phyloP scores from a whole-genome alignment of 2,329 filamentous ascomycete species.

The Acrocalymma vagum region DNA sequence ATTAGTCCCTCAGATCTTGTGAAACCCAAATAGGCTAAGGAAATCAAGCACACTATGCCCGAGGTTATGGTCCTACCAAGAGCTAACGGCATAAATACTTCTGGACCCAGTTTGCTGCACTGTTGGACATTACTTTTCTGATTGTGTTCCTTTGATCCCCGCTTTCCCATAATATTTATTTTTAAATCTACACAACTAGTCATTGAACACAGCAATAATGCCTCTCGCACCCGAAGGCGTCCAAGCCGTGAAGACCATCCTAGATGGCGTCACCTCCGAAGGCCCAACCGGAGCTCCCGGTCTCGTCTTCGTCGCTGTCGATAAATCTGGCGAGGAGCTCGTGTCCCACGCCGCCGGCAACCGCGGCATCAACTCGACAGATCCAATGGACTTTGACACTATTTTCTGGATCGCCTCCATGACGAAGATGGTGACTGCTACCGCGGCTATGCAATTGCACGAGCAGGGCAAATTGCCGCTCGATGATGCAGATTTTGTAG shows the following conservation, averaged over 20 bases:
- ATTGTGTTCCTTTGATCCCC: too few species aligned
- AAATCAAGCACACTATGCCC: too few species aligned
- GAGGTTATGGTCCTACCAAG: too few species aligned
- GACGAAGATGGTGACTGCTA: constrained; percentile 50
- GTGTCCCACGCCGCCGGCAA: constrained; percentile 54
- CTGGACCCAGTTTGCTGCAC: too few species aligned
- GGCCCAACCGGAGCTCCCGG: constrained; percentile 48
- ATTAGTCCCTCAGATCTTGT: too few species aligned
- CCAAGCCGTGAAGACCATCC: constrained; percentile 45
- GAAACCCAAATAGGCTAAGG: too few species aligned
- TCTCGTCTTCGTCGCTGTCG: constrained; percentile 55
- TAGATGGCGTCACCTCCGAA: constrained; percentile 40
- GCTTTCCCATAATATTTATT: too few species aligned
- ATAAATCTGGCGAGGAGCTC: constrained; percentile 54
- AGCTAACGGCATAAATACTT: too few species aligned
- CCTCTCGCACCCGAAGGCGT: constrained; percentile 37
- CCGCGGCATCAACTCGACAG: constrained; percentile 46
- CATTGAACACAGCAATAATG: constrained; percentile 30
- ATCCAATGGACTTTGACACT: constrained; percentile 67
- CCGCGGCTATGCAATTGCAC: constrained; percentile 45
- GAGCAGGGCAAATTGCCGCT: constrained; percentile 47
- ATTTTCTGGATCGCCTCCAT: constrained; percentile 67
- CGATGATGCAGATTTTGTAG: constrained; percentile 42
- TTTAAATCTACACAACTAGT: too few species aligned
- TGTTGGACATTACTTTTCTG: too few species aligned